Evolutionary conservation across 2,329 filamentous ascomycete species (phyloP).

Genomic region (Cladosporium sp.): DNA sequence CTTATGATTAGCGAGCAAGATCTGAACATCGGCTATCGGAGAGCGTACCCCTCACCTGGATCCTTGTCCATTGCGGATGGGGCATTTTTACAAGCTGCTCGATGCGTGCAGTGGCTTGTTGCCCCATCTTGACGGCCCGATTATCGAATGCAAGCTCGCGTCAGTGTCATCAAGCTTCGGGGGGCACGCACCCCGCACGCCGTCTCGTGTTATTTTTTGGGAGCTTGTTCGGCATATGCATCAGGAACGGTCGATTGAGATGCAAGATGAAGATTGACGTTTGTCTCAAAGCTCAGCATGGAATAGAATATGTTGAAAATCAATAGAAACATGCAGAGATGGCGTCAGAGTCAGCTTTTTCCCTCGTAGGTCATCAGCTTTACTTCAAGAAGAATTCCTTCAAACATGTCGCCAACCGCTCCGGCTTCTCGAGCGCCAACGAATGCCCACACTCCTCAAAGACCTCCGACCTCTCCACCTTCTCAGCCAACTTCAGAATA

Average conservation of each 20-base stretch:
- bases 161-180: background rate
- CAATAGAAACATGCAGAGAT: no score
- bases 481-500: conserved; percentile 26
- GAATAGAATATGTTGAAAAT: no score
- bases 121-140: background rate
- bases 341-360: background rate
- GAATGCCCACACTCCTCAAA: conserved; percentile 33
- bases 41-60: conserved; percentile 1
- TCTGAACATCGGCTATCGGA: background rate
- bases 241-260: no score
- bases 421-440: conserved; percentile 31
- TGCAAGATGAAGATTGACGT: no score
- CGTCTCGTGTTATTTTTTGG: no score
- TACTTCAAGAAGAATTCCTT: conserved; percentile 21
- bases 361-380: background rate
- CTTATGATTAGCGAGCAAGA: background rate
- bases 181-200: no score
- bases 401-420: conserved; percentile 23
- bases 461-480: conserved; percentile 27
- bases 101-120: background rate
- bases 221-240: no score
- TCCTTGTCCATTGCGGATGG: background rate
- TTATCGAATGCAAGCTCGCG: conserved; percentile 1
- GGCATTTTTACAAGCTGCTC: background rate
- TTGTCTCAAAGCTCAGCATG: no score